Evolutionary conservation across 768 basidiomycete genomes (phyloP).

Genomic region (Amylocystis lapponica): DNA sequence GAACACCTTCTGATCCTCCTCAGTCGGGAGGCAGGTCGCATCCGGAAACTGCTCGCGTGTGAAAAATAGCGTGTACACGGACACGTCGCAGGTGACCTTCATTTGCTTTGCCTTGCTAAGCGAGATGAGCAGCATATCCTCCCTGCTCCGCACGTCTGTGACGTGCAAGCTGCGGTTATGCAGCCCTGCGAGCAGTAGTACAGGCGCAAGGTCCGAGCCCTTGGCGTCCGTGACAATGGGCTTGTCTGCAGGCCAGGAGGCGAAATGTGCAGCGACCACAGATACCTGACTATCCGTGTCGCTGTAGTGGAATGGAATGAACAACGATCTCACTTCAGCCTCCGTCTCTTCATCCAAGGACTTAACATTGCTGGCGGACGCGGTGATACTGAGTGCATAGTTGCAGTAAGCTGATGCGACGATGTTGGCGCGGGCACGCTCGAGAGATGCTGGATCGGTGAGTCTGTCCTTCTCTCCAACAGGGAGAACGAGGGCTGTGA

Average conservation of each 20-base stretch:
- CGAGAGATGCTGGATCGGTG: slow-evolving; percentile 60
- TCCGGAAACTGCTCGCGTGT: slow-evolving; percentile 66
- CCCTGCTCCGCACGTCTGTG: slow-evolving; percentile 79
- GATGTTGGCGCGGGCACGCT: slow-evolving; percentile 61
- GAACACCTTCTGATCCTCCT: slow-evolving; percentile 71
- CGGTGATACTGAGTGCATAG: slow-evolving; percentile 77
- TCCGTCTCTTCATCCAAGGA: slow-evolving; percentile 67
- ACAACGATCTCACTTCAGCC: slow-evolving; percentile 79
- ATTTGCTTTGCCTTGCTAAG: slow-evolving; percentile 92
- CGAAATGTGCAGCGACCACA: slow-evolving; percentile 79
- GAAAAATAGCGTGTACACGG: slow-evolving; percentile 90
- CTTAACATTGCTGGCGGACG: slow-evolving; percentile 60
- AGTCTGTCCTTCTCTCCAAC: slow-evolving; percentile 57
- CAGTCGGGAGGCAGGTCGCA: slow-evolving; percentile 59
- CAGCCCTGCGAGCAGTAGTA: slow-evolving; percentile 89
- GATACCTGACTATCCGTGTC: slow-evolving; percentile 53
- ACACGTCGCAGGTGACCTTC: slow-evolving; percentile 94
- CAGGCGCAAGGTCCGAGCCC: slow-evolving; percentile 86
- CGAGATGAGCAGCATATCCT: slow-evolving; percentile 86
- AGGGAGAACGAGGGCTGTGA: slow-evolving; percentile 75
- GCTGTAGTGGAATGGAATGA: slow-evolving; percentile 66
- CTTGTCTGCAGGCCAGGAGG: slow-evolving; percentile 86
- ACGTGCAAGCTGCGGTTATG: slow-evolving; percentile 87
- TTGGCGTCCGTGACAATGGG: slow-evolving; percentile 91
- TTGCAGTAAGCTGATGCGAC: slow-evolving; percentile 73